Evolutionary conservation across 305 asterid genomes (phyloP), one percentile per base, ranked within the genome.

Genomic region (Solanum aculeatissimum): DNA sequence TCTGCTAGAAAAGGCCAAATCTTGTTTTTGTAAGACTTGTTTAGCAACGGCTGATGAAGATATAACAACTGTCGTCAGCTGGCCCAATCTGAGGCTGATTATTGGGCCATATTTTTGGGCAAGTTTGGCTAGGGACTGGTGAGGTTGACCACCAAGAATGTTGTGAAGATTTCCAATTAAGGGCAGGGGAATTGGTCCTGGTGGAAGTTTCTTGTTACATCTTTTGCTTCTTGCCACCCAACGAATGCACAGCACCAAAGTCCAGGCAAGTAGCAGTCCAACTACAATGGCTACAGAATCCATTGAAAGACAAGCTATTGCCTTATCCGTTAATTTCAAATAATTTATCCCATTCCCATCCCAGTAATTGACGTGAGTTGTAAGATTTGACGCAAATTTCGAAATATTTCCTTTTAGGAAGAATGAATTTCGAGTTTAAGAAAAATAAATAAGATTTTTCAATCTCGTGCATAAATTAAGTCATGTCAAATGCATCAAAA

Each of bases 131-230:
- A 93, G 89, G 70, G 93, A 90, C 19, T 88, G 63, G 87, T 93
- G 95, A 54, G 94, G 93, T 10, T 88, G 90, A 16, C 86, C 87
- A 55, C 93, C 93, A 40, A 93, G 94, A 53, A 90, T 23, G 80
- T 92, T 74, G 9, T 25, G 93, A 87, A 93, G 92, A 87, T 86
- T 93, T 18, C 94, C 97, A 85, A 93, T 85, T 49, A 93, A 81
- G 3, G 95, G 94, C 58, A 92, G 83, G 54, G 92, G 92, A 12
- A 83, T 68, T 19, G 95, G 97, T 21, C 97, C 94, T 45, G 97
- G 95, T 13, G 94, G 97, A 9, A 89, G 91, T 16, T 84, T 90
- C 79, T 88, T 89, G 62, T 66, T 80, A 16, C 88, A 19, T 43
- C 70, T 54, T 54, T 81, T 81, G 47, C 45, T 19, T 81, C 9